Evolutionary conservation across 164 flowering plant genomes (phyloP), one percentile per base, ranked within the genome.

Genomic region (Liriodendron chinense): DNA sequence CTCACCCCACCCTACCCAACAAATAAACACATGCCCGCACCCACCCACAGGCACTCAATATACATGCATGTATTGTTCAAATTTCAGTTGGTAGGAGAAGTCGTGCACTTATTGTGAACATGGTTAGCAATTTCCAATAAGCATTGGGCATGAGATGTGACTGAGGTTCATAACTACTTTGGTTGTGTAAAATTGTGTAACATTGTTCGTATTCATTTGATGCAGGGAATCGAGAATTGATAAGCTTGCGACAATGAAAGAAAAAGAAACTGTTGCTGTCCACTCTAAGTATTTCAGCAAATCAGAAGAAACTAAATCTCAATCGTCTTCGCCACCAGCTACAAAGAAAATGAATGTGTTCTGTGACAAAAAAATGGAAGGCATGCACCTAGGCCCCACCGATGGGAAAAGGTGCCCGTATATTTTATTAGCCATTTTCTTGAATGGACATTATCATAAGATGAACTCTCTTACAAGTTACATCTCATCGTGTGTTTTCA

Each of bases 181-280:
- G 18, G 5, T 59, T 66, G 22, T 16, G 10, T 50, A 65, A 74
- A 47, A 26, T 50, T 63, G 24, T 73, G 26, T 56, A 3, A 21
- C 66, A 26, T 63, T 80, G 49, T 74, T 74, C 12, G 65, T 0
- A 53, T 53, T 53, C 13, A 53, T 24, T 34, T 75, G 68, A 68
- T 83, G 77, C 84, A 87, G 90, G 57, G 83, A 76, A 70, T 67
- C 73, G 16, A 43, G 53, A 69, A 65, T 43, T 43, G 75, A 73
- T 68, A 74, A 77, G 70, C 21, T 67, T 47, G 23, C 25, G 47
- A 74, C 69, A 25, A 57, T 22, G 49, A 81, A 74, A 75, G 85
- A 83, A 64, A 77, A 63, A 66, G 80, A 69, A 72, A 48, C 68
- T 57, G 78, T 72, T 68, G 69, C 21, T 64, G 71, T 70, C 4